Evolutionary conservation across 495 filamentous ascomycete genomes (phyloP), one percentile per base, ranked within the genome.

Genomic region (Penicillium pulvis): DNA sequence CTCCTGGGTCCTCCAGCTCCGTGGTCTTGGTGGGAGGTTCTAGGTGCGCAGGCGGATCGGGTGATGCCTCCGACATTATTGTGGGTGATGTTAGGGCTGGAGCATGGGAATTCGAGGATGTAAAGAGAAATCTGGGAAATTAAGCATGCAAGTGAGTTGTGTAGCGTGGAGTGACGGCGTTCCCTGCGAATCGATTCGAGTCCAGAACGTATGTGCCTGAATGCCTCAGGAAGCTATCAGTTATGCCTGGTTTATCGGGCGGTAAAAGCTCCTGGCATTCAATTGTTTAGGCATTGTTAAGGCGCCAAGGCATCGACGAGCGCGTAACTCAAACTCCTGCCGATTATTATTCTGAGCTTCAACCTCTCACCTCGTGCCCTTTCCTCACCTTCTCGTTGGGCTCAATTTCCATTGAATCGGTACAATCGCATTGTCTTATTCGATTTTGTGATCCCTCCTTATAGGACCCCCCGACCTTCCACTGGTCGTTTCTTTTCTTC

Each of bases 1-100:
- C 91, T 70, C 91, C 90, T 54, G 90, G 81, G 67, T 96, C 92
- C 63, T 89, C 81, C 24, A 83, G 68, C 70, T 85, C 80, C 28
- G 84, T 85, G 62, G 83, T 86, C 56, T 80, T 85, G 53, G 77
- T 76, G 44, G 90, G 90, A 61, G 87, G 88, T 65, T 87, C 80
- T 55, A 93, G 77, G 66, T 77, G 66, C 31, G 70, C 75, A 55
- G 75, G 64, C 42, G 66, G 57, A 69, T 72, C 70, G 65, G 72
- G 70, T 48, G 56, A 60, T 63, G 65, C 68, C 64, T 79, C 73
- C 61, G 75, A 76, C 77, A 80, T 80, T 55, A 54, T 68, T 54
- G 62, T 36, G 58, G 56, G 58, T 51, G 41, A 48, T 53, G 35
- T 61, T 56, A 68, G 42, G 26, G 42, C 51, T 60, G 58, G 63